Evolutionary conservation across 2,329 filamentous ascomycete genomes (phyloP).

Genomic region (Clonostachys byssicola): DNA sequence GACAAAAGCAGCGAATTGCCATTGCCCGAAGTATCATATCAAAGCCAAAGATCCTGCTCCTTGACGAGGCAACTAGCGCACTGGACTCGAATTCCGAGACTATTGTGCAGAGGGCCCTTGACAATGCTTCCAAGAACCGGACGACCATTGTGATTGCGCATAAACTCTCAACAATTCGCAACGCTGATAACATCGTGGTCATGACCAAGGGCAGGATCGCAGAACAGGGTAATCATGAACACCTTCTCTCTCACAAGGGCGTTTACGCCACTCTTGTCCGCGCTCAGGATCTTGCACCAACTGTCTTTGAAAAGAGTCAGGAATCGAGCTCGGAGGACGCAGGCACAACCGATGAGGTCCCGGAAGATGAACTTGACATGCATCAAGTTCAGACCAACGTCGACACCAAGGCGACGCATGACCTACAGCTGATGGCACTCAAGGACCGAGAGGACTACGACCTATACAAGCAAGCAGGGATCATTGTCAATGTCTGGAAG

Average conservation of each 20-base stretch:
- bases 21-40: constrained; percentile 47
- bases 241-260: constrained; percentile 5
- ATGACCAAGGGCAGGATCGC: constrained; percentile 48
- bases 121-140: constrained; percentile 42
- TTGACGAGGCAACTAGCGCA: constrained; percentile 60
- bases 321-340: not conserved
- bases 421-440: not conserved
- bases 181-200: constrained; percentile 59
- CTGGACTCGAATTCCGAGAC: constrained; percentile 27
- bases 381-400: not conserved
- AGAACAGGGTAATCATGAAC: constrained; percentile 36
- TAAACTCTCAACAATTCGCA: constrained; percentile 45
- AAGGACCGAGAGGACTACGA: constrained; percentile 5
- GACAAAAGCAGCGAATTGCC: constrained; percentile 94
- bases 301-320: not conserved
- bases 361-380: not conserved
- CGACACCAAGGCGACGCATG: not conserved
- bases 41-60: constrained; percentile 44
- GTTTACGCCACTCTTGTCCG: constrained; percentile 12
- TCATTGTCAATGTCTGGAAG: constrained; percentile 6
- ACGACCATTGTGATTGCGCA: constrained; percentile 61
- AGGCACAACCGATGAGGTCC: not conserved
- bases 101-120: constrained; percentile 46
- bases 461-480: constrained; percentile 1
- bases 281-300: constrained; percentile 9